Evolutionary conservation across 345 rosid genomes (phyloP).

Genomic region (Citrus glauca): DNA sequence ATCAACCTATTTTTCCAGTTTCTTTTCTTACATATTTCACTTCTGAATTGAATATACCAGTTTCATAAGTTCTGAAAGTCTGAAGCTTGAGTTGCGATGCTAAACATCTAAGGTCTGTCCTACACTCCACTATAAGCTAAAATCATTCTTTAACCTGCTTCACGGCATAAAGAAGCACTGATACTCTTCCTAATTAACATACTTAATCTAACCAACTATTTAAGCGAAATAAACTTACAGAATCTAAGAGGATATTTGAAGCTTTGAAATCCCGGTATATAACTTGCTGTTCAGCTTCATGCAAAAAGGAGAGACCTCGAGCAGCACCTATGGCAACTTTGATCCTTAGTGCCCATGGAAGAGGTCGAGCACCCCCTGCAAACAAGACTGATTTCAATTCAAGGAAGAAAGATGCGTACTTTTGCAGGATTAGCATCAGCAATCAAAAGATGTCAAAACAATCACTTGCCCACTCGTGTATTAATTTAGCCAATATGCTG

Average conservation of each 20-base stretch:
- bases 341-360: slow-evolving; percentile 66
- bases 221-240: slow-evolving; percentile 36
- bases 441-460: not conserved
- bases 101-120: not conserved
- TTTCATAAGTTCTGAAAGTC: not conserved
- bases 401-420: not conserved
- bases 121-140: too few relatives aligned
- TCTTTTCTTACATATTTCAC: not conserved
- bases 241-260: slow-evolving; percentile 72
- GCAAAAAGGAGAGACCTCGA: slow-evolving; percentile 68
- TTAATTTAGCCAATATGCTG: not conserved
- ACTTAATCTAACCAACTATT: slow-evolving; percentile 64
- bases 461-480: not conserved
- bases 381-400: not conserved
- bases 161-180: not conserved
- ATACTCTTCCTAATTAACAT: slow-evolving; percentile 6
- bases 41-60: not conserved
- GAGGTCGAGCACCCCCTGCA: slow-evolving; percentile 50
- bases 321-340: slow-evolving; percentile 76
- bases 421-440: not conserved
- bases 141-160: too few relatives aligned
- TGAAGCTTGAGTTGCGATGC: not conserved
- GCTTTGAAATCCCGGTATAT: slow-evolving; percentile 86
- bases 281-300: slow-evolving; percentile 60
- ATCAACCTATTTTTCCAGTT: not conserved